phyloP scores from a whole-genome alignment of 805 yeast species.

The Blastobotrys terrestris region DNA sequence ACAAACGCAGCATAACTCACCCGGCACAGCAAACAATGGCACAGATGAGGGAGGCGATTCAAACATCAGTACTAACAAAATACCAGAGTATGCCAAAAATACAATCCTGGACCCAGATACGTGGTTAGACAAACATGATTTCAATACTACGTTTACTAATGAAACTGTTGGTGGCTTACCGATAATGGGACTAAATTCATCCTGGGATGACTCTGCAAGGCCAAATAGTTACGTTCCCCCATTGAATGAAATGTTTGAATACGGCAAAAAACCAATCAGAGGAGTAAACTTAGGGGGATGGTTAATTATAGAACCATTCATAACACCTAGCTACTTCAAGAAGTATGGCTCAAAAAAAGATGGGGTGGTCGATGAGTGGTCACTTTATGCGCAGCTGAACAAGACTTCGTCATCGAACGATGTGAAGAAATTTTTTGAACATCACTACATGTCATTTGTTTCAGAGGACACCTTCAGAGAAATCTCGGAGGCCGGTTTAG shows the following conservation, averaged over 20 bases:
- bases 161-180: slow-evolving; percentile 31
- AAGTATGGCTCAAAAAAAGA: slow-evolving; percentile 14
- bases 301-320: slow-evolving; percentile 79
- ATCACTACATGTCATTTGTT: slow-evolving; percentile 67
- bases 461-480: slow-evolving; percentile 59
- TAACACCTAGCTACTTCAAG: slow-evolving; percentile 71
- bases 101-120: slow-evolving; percentile 27
- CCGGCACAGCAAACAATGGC: too few species aligned
- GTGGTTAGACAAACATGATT: slow-evolving; percentile 30
- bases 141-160: slow-evolving; percentile 31
- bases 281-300: slow-evolving; percentile 89
- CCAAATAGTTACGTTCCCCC: slow-evolving; percentile 28
- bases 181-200: slow-evolving; percentile 31
- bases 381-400: slow-evolving; percentile 42
- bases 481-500: slow-evolving; percentile 58
- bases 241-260: slow-evolving; percentile 23
- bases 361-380: slow-evolving; percentile 69
- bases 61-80: slow-evolving; percentile 3
- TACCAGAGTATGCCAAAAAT: slow-evolving; percentile 24
- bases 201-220: slow-evolving; percentile 27
- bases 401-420: slow-evolving; percentile 47
- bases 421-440: slow-evolving; percentile 43
- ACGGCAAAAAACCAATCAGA: slow-evolving; percentile 32
- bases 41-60: neutral
- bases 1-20: neutral